These are phyloP conservation scores for Asterionellopsis glacialis DNA, from an alignment of 108 stramenopile genomes.

Conservation along the genomic window DNA sequence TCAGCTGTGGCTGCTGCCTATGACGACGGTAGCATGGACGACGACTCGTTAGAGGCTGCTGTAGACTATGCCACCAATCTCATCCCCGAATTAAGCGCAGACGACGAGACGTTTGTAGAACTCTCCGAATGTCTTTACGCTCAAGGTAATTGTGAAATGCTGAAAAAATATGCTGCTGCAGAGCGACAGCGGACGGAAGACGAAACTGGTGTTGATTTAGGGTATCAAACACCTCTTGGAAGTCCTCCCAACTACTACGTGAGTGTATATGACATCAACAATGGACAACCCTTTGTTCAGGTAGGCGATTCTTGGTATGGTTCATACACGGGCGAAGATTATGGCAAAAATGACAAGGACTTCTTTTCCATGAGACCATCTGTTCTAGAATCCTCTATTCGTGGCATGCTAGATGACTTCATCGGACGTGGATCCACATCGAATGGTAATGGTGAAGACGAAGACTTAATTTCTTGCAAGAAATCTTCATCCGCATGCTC, in stretches of 20 bases:
- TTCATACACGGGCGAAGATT: constrained; percentile 55
- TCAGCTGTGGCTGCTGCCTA: constrained; percentile 77
- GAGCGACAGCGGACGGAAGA: constrained; percentile 50
- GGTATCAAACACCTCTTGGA: constrained; percentile 40
- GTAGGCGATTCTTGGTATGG: constrained; percentile 67
- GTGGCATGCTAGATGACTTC: constrained; percentile 68
- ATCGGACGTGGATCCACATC: constrained; percentile 51
- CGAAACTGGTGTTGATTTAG: constrained; percentile 51
- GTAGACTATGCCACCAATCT: constrained; percentile 53
- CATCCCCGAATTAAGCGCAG: constrained; percentile 47
- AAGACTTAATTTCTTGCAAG: constrained; percentile 35
- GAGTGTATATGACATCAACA: constrained; percentile 50
- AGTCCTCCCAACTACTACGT: constrained; percentile 76
- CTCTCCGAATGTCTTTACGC: constrained; percentile 61
- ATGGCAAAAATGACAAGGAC: constrained; percentile 56
- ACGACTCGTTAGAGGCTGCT: constrained; percentile 31
- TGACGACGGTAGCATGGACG: constrained; percentile 62
- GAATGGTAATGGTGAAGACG: not conserved
- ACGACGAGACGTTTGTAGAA: constrained; percentile 41
- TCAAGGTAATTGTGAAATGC: constrained; percentile 60
- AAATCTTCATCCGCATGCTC: constrained; percentile 47
- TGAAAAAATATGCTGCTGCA: constrained; percentile 50
- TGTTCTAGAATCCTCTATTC: constrained; percentile 58
- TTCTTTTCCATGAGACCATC: constrained; percentile 53
- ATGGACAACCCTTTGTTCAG: constrained; percentile 79